Evolutionary conservation across 352 stramenopile genomes (phyloP), one percentile per base, ranked within the genome.

Genomic region (Aphanomyces invadans): DNA sequence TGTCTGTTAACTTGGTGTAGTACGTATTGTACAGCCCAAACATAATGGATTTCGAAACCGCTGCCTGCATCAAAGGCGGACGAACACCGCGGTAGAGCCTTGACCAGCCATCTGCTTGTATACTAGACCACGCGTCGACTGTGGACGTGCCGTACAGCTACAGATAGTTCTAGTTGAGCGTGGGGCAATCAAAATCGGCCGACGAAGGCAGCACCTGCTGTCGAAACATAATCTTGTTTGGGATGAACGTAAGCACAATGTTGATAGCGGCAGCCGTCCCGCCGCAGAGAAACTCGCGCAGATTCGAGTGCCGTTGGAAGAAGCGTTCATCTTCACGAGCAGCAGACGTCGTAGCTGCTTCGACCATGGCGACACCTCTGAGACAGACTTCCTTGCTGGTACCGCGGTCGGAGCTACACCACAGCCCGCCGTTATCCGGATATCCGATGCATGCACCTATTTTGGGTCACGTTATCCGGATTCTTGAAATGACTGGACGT

Each of bases 171-270:
- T 63, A 15, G 17, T 5, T n/a, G 45, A n/a, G n/a, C n/a, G n/a
- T n/a, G n/a, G n/a, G n/a, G n/a, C n/a, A n/a, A n/a, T n/a, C n/a
- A n/a, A n/a, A n/a, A n/a, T 38, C 65, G 32, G 25, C 29, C 21
- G 38, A 33, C 53, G 36, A 48, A 53, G 53, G 29, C 21, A 38
- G n/a, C 77, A 88, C 86, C 82, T 95, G 86, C 62, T 96, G 86
- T 10, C 87, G 81, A 66, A 96, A 96, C 86, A 96, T 96, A 67
- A 96, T 71, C 73, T 96, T 96, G 72, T 95, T 95, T 39, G 81
- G 81, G 32, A 83, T 76, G 70, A 96, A 96, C 4, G 87, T 96
- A 60, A 91, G 71, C 38, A 95, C 55, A 56, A 95, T 93, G 67
- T 95, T 95, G 74, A 94, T 87, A 36, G 86, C 83, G 10, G 87